Evolutionary conservation across 169 alveolate genomes (phyloP).

Genomic region (Plasmodium chabaudi): DNA sequence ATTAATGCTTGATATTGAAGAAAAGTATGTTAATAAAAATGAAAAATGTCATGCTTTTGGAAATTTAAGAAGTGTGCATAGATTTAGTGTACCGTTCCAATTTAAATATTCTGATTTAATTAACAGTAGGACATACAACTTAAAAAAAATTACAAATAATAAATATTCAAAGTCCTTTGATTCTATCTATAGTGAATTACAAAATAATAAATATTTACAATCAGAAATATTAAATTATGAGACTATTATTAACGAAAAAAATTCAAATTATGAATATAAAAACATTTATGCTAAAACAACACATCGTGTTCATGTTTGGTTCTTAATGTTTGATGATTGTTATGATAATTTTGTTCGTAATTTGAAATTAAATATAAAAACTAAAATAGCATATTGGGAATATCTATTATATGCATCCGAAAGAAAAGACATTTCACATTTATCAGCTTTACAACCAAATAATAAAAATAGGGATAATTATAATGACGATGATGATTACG

Average conservation of each 20-base stretch:
- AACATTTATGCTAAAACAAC: constrained; percentile 62
- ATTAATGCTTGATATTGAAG: constrained; percentile 63
- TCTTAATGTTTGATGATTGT: constrained; percentile 68
- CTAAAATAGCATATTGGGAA: constrained; percentile 74
- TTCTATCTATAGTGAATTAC: constrained; percentile 31
- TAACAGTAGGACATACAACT: constrained; percentile 60
- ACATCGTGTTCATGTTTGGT: constrained; percentile 74
- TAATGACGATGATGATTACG: background rate
- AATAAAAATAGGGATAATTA: background rate
- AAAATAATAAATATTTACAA: constrained; percentile 47
- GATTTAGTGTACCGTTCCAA: constrained; percentile 41
- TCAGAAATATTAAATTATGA: constrained; percentile 32
- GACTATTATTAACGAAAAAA: constrained; percentile 21
- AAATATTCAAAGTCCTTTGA: constrained; percentile 40
- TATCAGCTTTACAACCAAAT: background rate
- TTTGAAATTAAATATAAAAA: constrained; percentile 61
- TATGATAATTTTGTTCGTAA: constrained; percentile 50
- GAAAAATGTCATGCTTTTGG: constrained; percentile 65
- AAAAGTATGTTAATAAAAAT: constrained; percentile 47
- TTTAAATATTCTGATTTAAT: constrained; percentile 63
- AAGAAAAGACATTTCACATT: constrained; percentile 23
- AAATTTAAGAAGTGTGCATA: constrained; percentile 41
- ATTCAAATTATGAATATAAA: constrained; percentile 35
- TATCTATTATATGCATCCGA: constrained; percentile 43
- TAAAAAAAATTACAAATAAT: constrained; percentile 51